phyloP scores from a whole-genome alignment of 129 eudicot genomes.

The Helianthus annuus region HanXRQr2.0-SUNRISE NC_035444.2:151498077-151498576 shows the following conservation, averaged over 20 bases:
- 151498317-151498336: no score
- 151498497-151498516: constrained; percentile 73
- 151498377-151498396: constrained; percentile 96
- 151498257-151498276: no score
- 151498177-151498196: constrained; percentile 50
- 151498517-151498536: constrained; percentile 88
- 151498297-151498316: no score
- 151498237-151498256: no score
- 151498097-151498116: constrained; percentile 94
- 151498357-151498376: no score
- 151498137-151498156: constrained; percentile 92
- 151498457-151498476: not conserved
- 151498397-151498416: no score
- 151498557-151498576: constrained; percentile 96
- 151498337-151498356: no score
- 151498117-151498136: constrained; percentile 98
- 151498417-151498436: not conserved
- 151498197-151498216: not conserved
- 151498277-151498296: no score
- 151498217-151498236: no score
- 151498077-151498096: constrained; percentile 78
- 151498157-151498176: constrained; percentile 86
- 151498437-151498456: not conserved
- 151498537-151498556: constrained; percentile 82
- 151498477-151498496: constrained; percentile 18